Base-by-base conservation (phyloP, 1,139 yeast species). In the Hanseniaspora gamundiae region DNA sequence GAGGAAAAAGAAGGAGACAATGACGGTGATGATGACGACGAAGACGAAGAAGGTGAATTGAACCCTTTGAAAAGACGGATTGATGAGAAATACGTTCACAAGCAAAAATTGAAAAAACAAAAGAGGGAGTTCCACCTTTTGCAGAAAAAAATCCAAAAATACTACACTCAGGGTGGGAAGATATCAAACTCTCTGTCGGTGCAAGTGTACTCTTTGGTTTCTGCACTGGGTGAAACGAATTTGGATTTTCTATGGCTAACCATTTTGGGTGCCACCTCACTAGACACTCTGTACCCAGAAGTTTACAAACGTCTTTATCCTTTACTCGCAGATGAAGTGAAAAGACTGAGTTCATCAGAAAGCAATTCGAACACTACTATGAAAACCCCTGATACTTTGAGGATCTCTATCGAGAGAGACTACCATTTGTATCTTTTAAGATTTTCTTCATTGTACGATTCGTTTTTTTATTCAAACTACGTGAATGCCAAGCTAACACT, bases 361-460 rank as follows among this genome's bases (percentile, higher is more conserved):
- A 60, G 61, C 14, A 51, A 48, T 11, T 19, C 33, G 9, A 11
- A n/a, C 45, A 55, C 42, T 19, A 39, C 50, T 2, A 40, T 46
- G n/a, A 59, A 58, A 50, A 67, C 51, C 66, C 74, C 52, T 64
- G 93, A 84, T 55, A 74, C 84, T 27, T 69, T 77, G 2, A 65
- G 78, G 1, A 65, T 88, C 21, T 70, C 73, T 27, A 69, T 86
- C 14, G 95, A 85, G 55, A 74, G 80, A 35, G 98, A 93, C 59
- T 91, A 85, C 61, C 80, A 87, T 47, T 67, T 93, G 40, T 93
- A 88, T 59, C 66, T 93, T 40, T 69, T 91, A 45, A 78, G 97
- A 41, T 96, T 91, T 61, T 88, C 97, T 85, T 83, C 95, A 4
- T 66, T 93, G 20, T 91, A 91, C 62, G 94, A 91, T 52, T 74